Evolutionary conservation across 257 asterid genomes (phyloP).

Genomic region (Gardenia jasminoides): DNA sequence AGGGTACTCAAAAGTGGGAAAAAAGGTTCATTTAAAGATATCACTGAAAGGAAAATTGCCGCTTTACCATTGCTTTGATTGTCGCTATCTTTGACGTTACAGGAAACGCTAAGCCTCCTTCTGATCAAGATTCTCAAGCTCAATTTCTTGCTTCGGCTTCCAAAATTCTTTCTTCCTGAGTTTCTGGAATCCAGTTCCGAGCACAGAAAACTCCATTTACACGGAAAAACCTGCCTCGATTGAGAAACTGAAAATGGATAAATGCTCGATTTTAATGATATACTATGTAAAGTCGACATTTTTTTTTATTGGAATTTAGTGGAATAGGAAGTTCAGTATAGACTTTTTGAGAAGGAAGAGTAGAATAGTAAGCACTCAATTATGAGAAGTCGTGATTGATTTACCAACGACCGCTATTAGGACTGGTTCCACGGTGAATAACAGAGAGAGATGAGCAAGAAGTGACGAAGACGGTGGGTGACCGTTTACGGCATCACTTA

Average conservation of each 20-base stretch:
- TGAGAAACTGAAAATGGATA: slow-evolving; percentile 32
- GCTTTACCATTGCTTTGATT: slow-evolving; percentile 53
- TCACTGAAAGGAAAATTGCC: slow-evolving; percentile 1
- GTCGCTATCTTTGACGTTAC: slow-evolving; percentile 48
- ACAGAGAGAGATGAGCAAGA: slow-evolving; percentile 3
- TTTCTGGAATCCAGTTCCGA: not conserved
- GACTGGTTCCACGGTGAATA: not conserved
- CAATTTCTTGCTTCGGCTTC: slow-evolving; percentile 29
- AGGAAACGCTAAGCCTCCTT: slow-evolving; percentile 43
- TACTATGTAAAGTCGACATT: slow-evolving; percentile 67
- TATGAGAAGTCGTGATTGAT: not conserved
- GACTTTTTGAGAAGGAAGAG: not conserved
- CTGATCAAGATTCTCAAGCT: slow-evolving; percentile 28
- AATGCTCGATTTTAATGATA: slow-evolving; percentile 36
- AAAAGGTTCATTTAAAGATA: not conserved
- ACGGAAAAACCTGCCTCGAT: slow-evolving; percentile 19
- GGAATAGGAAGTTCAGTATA: slow-evolving; percentile 2
- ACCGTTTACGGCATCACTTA: not conserved
- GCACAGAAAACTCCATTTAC: slow-evolving; percentile 7
- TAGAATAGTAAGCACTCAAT: not conserved
- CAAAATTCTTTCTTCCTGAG: slow-evolving; percentile 21
- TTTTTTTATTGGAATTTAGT: not conserved
- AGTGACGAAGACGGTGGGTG: slow-evolving; percentile 25
- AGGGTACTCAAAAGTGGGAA: not conserved
- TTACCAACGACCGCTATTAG: not conserved